Evolutionary conservation across 495 filamentous ascomycete genomes (phyloP), one percentile per base, ranked within the genome.

Genomic region (Delitschia confertaspora): DNA sequence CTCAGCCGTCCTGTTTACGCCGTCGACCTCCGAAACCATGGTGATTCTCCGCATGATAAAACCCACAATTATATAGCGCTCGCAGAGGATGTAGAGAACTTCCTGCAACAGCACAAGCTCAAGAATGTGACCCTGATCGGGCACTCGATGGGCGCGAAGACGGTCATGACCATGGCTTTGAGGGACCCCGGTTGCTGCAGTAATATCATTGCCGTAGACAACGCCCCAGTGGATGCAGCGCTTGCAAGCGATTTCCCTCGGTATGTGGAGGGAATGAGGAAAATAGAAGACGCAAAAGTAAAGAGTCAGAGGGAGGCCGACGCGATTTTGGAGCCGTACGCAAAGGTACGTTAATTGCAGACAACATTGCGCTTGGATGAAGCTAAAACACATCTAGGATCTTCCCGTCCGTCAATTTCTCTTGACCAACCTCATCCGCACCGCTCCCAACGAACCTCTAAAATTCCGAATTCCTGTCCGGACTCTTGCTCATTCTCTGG

Each of bases 141-240:
- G 0, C 91, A 98, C 66, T 95, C 88, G 1, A 98, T 98, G 89
- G 93, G 93, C 38, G 91, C 91, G 26, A 98, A 98, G 71, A 78
- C 82, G 2, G 89, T 85, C 38, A 95, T 96, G 89, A 72, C 83
- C 0, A 71, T 96, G 24, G 83, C 87, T 22, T 75, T 98, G 11
- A 68, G 71, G 20, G 64, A 72, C 0, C 83, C 85, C 0, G 60
- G 73, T 9, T 66, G 79, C 0, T 68, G 94, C 25, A 69, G 69
- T 1, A 74, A 75, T 51, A 57, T 98, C 19, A 72, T 98, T 14
- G 69, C 86, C 3, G 87, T 96, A 4, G 91, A 98, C 69, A 98
- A 98, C 58, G 87, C 88, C 4, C 91, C 91, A 2, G 67, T 91
- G 14, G 87, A 88, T 58, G 83, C 80, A 2, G 70, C 69, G 0